These are phyloP conservation scores for Corniculantispora saksenae DNA, from an alignment of 2,329 filamentous ascomycete species.

Conservation along the genomic window DNA sequence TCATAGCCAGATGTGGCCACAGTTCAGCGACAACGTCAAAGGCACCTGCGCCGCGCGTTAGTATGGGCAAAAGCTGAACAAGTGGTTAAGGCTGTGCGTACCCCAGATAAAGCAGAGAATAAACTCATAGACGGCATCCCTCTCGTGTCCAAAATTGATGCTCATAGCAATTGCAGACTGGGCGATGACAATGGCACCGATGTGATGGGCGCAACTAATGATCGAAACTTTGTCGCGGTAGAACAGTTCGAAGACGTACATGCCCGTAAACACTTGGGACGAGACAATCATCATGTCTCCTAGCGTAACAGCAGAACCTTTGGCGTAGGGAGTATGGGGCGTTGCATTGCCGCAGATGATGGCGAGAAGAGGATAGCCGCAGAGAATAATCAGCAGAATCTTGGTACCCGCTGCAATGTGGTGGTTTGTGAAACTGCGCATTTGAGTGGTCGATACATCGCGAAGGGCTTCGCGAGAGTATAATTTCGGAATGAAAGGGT, in stretches of 20 bases:
- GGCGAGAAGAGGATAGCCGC: conserved; percentile 17
- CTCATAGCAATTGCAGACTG: conserved; percentile 19
- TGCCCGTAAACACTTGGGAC: conserved; percentile 13
- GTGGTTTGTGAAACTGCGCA: conserved; percentile 20
- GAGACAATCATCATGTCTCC: conserved; percentile 20
- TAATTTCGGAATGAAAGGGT: conserved; percentile 11
- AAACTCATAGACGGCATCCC: conserved; percentile 19
- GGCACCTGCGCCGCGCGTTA: conserved; percentile 12
- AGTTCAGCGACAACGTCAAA: conserved; percentile 20
- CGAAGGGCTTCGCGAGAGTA: conserved; percentile 3
- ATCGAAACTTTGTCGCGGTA: conserved; percentile 19
- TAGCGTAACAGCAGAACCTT: conserved; percentile 8
- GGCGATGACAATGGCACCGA: conserved; percentile 19
- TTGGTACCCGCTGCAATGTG: conserved; percentile 18
- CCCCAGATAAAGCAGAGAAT: conserved; percentile 21
- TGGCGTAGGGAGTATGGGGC: conserved; percentile 16
- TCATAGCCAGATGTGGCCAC: conserved; percentile 21
- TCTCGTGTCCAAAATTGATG: conserved; percentile 16
- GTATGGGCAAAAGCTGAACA: neutral
- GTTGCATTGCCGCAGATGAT: conserved; percentile 10
- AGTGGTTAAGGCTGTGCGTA: neutral
- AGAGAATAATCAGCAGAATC: conserved; percentile 16
- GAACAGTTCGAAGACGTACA: conserved; percentile 21
- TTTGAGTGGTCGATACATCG: neutral
- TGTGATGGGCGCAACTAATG: conserved; percentile 20